Evolutionary conservation across 2,329 filamentous ascomycete genomes (phyloP).

Genomic region (Ascochyta viciae-villosae): DNA sequence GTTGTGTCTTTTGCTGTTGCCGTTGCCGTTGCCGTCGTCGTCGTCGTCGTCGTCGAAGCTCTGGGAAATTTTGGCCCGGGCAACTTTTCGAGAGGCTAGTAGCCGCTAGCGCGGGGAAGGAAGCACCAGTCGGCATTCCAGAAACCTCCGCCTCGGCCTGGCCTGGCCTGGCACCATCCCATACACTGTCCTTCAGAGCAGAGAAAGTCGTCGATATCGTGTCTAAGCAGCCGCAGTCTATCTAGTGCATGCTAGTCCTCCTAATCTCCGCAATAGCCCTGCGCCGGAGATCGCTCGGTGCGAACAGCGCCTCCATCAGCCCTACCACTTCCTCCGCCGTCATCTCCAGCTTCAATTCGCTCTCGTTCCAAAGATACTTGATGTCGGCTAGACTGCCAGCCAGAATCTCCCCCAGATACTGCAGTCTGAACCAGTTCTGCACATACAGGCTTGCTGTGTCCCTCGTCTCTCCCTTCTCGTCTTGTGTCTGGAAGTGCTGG

Average conservation of each 20-base stretch:
- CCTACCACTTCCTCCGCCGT: slow-evolving; percentile 67
- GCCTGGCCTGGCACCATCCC: background rate
- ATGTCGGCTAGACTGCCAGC: slow-evolving; percentile 70
- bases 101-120: slow-evolving; percentile 27
- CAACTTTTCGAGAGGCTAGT: slow-evolving; percentile 35
- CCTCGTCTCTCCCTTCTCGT: slow-evolving; percentile 49
- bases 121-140: slow-evolving; percentile 23
- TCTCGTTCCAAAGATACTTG: slow-evolving; percentile 69
- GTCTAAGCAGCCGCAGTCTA: background rate
- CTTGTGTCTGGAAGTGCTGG: slow-evolving; percentile 62
- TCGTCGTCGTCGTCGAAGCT: slow-evolving; percentile 18
- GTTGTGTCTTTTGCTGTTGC: slow-evolving; percentile 14
- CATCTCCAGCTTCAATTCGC: slow-evolving; percentile 69
- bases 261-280: slow-evolving; percentile 65
- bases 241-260: slow-evolving; percentile 35
- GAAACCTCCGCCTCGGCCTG: slow-evolving; percentile 24
- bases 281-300: slow-evolving; percentile 65
- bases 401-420: slow-evolving; percentile 68
- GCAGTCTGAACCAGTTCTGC: slow-evolving; percentile 69
- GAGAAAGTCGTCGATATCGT: slow-evolving; percentile 8
- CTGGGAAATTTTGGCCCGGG: slow-evolving; percentile 35
- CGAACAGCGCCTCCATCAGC: slow-evolving; percentile 69
- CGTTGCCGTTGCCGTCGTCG: slow-evolving; percentile 15
- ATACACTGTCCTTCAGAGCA: background rate
- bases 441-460: slow-evolving; percentile 68